Conservation (phyloP, 1,284 basidiomycete species). For the Ceratobasidium sp. region DNA sequence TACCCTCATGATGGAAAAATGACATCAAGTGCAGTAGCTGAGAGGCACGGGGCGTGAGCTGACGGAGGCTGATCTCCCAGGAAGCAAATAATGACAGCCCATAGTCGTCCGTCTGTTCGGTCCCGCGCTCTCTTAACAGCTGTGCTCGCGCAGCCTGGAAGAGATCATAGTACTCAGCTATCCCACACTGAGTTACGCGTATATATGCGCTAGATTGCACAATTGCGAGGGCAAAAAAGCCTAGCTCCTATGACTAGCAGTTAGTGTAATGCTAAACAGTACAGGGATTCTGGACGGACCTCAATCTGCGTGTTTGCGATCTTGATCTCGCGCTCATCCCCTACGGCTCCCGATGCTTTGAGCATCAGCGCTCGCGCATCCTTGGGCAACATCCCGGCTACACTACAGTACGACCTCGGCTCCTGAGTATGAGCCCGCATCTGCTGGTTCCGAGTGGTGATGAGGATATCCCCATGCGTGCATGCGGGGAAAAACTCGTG, state of each 20-base stretch:
- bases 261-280: no score
- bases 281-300: background rate
- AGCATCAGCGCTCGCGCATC: background rate
- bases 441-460: constrained; percentile 35
- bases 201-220: constrained; percentile 34
- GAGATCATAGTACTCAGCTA: no score
- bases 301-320: background rate
- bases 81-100: constrained; percentile 15
- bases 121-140: background rate
- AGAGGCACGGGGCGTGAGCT: background rate
- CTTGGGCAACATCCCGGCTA: no score
- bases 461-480: constrained; percentile 11
- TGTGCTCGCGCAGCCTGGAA: background rate
- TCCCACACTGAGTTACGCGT: background rate
- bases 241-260: background rate
- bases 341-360: background rate
- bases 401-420: no score
- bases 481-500: constrained; percentile 12
- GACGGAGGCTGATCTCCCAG: constrained; percentile 8
- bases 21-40: constrained; percentile 5
- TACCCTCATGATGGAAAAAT: constrained; percentile 6
- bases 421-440: background rate
- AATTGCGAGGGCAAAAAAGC: constrained; percentile 16
- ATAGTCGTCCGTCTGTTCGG: background rate
- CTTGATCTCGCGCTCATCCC: background rate